Evolutionary conservation across 2,329 filamentous ascomycete genomes (phyloP).

Genomic region (Cercospora sp.): DNA sequence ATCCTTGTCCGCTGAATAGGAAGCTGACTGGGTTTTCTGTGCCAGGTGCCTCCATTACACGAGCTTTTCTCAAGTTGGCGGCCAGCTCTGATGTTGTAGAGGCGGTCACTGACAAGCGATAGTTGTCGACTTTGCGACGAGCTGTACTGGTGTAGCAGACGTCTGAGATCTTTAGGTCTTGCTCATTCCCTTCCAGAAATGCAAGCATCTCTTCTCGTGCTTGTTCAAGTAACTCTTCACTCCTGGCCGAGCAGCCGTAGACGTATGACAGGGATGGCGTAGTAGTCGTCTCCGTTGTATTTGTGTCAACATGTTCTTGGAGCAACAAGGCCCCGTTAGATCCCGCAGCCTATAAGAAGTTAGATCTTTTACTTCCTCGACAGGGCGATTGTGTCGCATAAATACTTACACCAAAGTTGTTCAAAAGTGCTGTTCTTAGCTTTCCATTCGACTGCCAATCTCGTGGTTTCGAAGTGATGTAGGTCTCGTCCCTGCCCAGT

Average conservation of each 20-base stretch:
- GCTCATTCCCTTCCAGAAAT: background rate
- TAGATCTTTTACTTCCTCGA: background rate
- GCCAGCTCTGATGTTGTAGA: background rate
- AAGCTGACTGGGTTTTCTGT: background rate
- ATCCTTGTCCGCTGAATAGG: slow-evolving; percentile 19
- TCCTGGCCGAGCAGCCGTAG: slow-evolving; percentile 15
- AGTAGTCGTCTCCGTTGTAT: background rate
- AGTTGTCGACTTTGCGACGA: slow-evolving; percentile 27
- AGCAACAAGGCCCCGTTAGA: slow-evolving; percentile 40
- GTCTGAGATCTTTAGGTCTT: slow-evolving; percentile 9
- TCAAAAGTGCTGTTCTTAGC: slow-evolving; percentile 28
- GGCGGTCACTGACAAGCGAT: slow-evolving; percentile 18
- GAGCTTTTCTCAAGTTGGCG: background rate
- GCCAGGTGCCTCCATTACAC: background rate
- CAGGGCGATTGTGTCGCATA: background rate
- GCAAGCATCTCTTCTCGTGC: background rate
- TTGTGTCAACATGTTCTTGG: background rate
- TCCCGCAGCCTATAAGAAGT: slow-evolving; percentile 34
- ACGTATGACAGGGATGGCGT: background rate
- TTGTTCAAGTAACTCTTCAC: slow-evolving; percentile 5
- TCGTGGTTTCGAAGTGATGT: background rate
- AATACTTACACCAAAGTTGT: slow-evolving; percentile 37
- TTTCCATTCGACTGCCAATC: slow-evolving; percentile 6
- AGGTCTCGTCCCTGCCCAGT: slow-evolving; percentile 4
- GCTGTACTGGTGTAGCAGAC: slow-evolving; percentile 33